A percentile compares a stretch with the other conserved stretches of the same genome.
These are phyloP conservation scores for Thraustochytrium sp. DNA, from an alignment of 352 stramenopile genomes.

Conservation along the genomic window DNA sequence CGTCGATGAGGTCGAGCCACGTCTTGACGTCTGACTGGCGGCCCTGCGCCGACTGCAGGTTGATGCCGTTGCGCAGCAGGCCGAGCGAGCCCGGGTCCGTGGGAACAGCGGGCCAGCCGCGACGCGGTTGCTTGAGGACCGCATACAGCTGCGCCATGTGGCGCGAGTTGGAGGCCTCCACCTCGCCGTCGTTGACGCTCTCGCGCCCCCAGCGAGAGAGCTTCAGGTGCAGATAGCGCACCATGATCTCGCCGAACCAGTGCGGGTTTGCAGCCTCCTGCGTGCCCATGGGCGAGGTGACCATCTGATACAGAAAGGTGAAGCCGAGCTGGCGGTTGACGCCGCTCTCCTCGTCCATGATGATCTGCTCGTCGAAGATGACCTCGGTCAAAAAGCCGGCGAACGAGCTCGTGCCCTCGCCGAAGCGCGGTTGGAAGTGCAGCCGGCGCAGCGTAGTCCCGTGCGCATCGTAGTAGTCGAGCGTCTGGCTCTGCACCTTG, in stretches of 20 bases:
- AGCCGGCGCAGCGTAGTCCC: constrained; percentile 24
- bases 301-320: constrained; percentile 28
- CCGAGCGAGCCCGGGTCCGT: neutral
- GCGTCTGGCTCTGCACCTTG: constrained; percentile 34
- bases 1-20: constrained; percentile 33
- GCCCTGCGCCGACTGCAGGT: neutral
- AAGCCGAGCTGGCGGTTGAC: constrained; percentile 39
- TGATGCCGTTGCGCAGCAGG: constrained; percentile 12
- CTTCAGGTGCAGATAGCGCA: constrained; percentile 23
- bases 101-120: constrained; percentile 7
- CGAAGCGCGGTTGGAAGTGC: constrained; percentile 5
- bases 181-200: constrained; percentile 22
- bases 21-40: neutral
- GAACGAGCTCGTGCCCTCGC: neutral
- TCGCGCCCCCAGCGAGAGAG: constrained; percentile 24
- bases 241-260: constrained; percentile 14
- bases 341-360: constrained; percentile 33
- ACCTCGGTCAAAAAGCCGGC: neutral
- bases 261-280: neutral
- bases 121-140: neutral
- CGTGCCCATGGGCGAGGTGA: neutral
- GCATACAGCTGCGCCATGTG: constrained; percentile 35
- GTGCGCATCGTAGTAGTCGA: constrained; percentile 30
- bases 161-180: constrained; percentile 31
- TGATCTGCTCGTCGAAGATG: constrained; percentile 25